phyloP scores from a whole-genome alignment of 2,329 filamentous ascomycete species.

The Shiraia bambusicola region DNA sequence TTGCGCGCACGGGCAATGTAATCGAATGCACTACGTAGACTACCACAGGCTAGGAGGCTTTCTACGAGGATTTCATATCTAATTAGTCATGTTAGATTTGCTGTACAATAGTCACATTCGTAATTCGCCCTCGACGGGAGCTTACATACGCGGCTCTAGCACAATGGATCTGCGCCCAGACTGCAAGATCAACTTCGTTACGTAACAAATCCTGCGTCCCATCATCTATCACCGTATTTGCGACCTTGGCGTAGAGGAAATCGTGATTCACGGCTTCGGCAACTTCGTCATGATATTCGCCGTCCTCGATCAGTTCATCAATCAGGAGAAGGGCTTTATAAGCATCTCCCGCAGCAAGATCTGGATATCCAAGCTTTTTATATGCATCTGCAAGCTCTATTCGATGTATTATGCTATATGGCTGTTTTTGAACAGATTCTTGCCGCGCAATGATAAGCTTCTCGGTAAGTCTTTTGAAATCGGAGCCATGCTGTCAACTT shows the following conservation, averaged over 20 bases:
- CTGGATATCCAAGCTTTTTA: slow-evolving; percentile 76
- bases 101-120: neutral
- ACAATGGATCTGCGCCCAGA: slow-evolving; percentile 26
- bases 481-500: neutral
- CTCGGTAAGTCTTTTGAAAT: slow-evolving; percentile 15
- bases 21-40: slow-evolving; percentile 65
- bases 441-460: slow-evolving; percentile 29
- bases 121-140: neutral
- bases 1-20: slow-evolving; percentile 66
- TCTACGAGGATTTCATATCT: slow-evolving; percentile 48
- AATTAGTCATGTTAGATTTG: slow-evolving; percentile 10
- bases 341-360: slow-evolving; percentile 85
- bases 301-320: slow-evolving; percentile 76
- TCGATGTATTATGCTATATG: slow-evolving; percentile 44
- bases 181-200: neutral
- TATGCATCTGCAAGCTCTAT: slow-evolving; percentile 71
- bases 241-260: slow-evolving; percentile 14
- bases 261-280: slow-evolving; percentile 52
- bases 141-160: slow-evolving; percentile 35
- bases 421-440: slow-evolving; percentile 22
- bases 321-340: slow-evolving; percentile 86
- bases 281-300: slow-evolving; percentile 76
- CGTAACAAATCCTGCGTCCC: neutral
- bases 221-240: slow-evolving; percentile 5
- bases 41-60: slow-evolving; percentile 62